A percentile compares a stretch with the other conserved stretches of the same genome.
These are phyloP conservation scores for Liquidambar formosana DNA, from an alignment of 164 flowering plant species.

Conservation along the genomic window DNA sequence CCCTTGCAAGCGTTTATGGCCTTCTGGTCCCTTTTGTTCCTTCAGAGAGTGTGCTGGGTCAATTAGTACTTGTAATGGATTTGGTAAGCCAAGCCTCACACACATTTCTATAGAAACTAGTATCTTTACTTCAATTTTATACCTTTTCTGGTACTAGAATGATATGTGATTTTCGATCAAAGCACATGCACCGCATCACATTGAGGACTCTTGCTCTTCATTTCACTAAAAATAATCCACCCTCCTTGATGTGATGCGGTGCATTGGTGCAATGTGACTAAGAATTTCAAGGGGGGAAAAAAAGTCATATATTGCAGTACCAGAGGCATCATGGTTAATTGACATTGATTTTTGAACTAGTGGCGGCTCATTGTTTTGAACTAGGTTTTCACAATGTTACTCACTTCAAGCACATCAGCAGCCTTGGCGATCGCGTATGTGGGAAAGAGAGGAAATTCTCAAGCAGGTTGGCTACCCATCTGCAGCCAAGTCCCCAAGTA, in stretches of 20 bases:
- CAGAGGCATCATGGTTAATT: background rate
- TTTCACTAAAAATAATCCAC: too few relatives aligned
- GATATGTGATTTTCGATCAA: too few relatives aligned
- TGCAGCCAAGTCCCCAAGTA: constrained; percentile 36
- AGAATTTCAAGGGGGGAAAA: too few relatives aligned
- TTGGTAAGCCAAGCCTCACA: constrained; percentile 18
- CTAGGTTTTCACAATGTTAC: constrained; percentile 30
- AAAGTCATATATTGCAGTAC: too few relatives aligned
- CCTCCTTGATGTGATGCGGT: too few relatives aligned
- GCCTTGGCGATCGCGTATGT: too few relatives aligned
- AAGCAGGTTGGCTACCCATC: constrained; percentile 45
- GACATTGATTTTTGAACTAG: background rate
- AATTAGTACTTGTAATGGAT: constrained; percentile 31
- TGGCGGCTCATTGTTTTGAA: background rate
- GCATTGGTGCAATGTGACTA: too few relatives aligned
- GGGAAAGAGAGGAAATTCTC: constrained; percentile 39
- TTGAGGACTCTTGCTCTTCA: too few relatives aligned
- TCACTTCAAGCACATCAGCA: constrained; percentile 38
- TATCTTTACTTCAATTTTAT: background rate
- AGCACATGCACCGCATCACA: too few relatives aligned
- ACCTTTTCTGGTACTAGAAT: too few relatives aligned
- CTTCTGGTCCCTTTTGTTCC: constrained; percentile 40
- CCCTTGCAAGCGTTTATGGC: constrained; percentile 32
- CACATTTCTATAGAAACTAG: background rate
- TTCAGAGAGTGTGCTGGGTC: constrained; percentile 29